Evolutionary conservation across 495 filamentous ascomycete species (phyloP).

Genomic region (Lasiosphaeriaceae sp.): DNA sequence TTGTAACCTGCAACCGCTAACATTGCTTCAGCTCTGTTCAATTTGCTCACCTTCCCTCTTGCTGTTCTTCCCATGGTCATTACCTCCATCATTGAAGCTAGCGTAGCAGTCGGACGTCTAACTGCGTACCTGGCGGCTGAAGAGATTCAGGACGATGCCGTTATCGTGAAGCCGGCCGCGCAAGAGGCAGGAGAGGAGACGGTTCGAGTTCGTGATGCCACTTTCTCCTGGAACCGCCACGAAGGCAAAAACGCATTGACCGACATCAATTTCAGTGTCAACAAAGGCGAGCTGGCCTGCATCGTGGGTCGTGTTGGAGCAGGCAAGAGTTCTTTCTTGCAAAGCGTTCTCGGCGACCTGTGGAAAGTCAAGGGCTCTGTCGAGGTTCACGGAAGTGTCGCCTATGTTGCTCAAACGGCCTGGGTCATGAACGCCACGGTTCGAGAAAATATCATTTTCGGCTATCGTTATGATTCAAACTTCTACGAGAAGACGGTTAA

Average conservation of each 20-base stretch:
- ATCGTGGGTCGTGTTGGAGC: constrained; percentile 92
- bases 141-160: constrained; percentile 84
- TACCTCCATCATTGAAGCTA: constrained; percentile 93
- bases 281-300: constrained; percentile 89
- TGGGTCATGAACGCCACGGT: constrained; percentile 99
- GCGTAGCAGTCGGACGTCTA: constrained; percentile 81
- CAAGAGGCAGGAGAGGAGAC: constrained; percentile 77
- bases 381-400: constrained; percentile 70
- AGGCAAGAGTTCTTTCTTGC: constrained; percentile 90
- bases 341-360: constrained; percentile 82
- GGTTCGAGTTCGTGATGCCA: constrained; percentile 74
- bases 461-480: constrained; percentile 86
- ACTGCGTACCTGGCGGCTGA: constrained; percentile 84
- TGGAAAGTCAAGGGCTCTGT: constrained; percentile 89
- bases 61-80: constrained; percentile 97
- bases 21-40: constrained; percentile 63
- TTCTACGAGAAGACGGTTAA: constrained; percentile 95
- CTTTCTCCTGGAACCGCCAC: constrained; percentile 92
- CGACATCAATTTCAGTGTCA: constrained; percentile 80
- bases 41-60: constrained; percentile 90
- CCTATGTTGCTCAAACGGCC: constrained; percentile 86
- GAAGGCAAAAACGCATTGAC: constrained; percentile 48
- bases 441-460: constrained; percentile 95
- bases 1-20: constrained; percentile 4
- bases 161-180: constrained; percentile 62